Conservation (phyloP, 495 filamentous ascomycete species). For the Hypoxylon intermedium region DNA sequence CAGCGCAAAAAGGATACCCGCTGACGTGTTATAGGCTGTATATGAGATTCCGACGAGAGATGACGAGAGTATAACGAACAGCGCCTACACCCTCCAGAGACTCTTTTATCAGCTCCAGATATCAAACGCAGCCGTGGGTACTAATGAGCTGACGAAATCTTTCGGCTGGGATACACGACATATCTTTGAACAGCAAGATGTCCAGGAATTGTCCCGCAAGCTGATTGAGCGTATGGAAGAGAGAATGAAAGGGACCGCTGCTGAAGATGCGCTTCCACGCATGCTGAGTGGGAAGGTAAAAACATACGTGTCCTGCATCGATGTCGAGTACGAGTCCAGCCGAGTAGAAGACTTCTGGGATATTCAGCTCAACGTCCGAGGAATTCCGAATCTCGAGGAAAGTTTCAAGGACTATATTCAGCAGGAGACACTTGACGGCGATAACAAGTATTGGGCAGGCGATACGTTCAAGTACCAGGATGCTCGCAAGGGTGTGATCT, state of each 20-base stretch:
- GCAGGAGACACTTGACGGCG: constrained; percentile 94
- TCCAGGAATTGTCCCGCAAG: constrained; percentile 94
- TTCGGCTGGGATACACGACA: constrained; percentile 98
- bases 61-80: constrained; percentile 81
- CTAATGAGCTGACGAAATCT: constrained; percentile 88
- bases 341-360: constrained; percentile 98
- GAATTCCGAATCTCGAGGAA: constrained; percentile 89
- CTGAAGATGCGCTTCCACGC: constrained; percentile 87
- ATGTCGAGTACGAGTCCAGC: constrained; percentile 95
- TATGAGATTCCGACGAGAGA: constrained; percentile 93
- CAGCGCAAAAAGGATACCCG: neutral
- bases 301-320: constrained; percentile 98
- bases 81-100: constrained; percentile 91
- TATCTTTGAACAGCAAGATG: constrained; percentile 99
- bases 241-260: constrained; percentile 95
- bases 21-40: constrained; percentile 69
- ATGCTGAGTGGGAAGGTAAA: constrained; percentile 97
- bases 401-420: constrained; percentile 96
- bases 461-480: constrained; percentile 91
- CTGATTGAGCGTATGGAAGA: constrained; percentile 96
- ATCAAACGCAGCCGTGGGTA: constrained; percentile 78
- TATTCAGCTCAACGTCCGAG: constrained; percentile 94
- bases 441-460: constrained; percentile 95
- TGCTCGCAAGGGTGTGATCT: constrained; percentile 96
- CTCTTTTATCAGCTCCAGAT: constrained; percentile 95